Percentiles rank a stretch among this genome's conserved stretches.
These are phyloP conservation scores for Fusarium oligoseptatum DNA, from an alignment of 2,329 filamentous ascomycete genomes.

Conservation along the genomic window DNA sequence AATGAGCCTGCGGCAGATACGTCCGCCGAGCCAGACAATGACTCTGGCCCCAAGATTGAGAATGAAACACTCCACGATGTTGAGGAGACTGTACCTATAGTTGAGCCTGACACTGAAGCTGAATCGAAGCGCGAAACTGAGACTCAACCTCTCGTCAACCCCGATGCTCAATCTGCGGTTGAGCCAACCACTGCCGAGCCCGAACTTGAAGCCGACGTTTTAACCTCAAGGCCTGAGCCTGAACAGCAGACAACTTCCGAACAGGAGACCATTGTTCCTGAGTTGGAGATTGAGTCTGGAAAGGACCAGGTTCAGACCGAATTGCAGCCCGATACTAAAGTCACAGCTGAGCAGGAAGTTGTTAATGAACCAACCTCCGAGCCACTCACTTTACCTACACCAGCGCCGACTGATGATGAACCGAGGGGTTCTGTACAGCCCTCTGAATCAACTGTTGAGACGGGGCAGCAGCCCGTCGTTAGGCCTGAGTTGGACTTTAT, in stretches of 20 bases:
- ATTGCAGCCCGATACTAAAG: slow-evolving; percentile 27
- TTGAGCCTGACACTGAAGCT: slow-evolving; percentile 47
- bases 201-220: slow-evolving; percentile 29
- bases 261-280: slow-evolving; percentile 38
- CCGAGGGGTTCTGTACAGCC: neutral
- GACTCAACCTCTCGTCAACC: slow-evolving; percentile 38
- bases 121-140: slow-evolving; percentile 46
- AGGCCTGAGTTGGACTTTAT: slow-evolving; percentile 6
- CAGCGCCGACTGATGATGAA: slow-evolving; percentile 8
- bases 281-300: slow-evolving; percentile 35
- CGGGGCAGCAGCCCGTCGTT: neutral
- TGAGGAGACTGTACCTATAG: slow-evolving; percentile 46
- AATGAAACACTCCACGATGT: slow-evolving; percentile 35
- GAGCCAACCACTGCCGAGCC: slow-evolving; percentile 30
- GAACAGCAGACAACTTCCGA: slow-evolving; percentile 33
- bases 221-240: slow-evolving; percentile 24
- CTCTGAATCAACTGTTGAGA: neutral
- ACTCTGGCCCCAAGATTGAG: slow-evolving; percentile 36
- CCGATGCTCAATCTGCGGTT: slow-evolving; percentile 27
- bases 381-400: neutral
- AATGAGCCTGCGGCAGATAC: slow-evolving; percentile 24
- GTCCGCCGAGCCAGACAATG: slow-evolving; percentile 22
- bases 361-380: slow-evolving; percentile 3
- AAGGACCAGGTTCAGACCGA: slow-evolving; percentile 20
- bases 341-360: slow-evolving; percentile 20